A percentile compares a stretch with the other conserved stretches of the same genome.
phyloP scores from a whole-genome alignment of 2,329 filamentous ascomycete genomes.

The Aspergillus piperis region DNA sequence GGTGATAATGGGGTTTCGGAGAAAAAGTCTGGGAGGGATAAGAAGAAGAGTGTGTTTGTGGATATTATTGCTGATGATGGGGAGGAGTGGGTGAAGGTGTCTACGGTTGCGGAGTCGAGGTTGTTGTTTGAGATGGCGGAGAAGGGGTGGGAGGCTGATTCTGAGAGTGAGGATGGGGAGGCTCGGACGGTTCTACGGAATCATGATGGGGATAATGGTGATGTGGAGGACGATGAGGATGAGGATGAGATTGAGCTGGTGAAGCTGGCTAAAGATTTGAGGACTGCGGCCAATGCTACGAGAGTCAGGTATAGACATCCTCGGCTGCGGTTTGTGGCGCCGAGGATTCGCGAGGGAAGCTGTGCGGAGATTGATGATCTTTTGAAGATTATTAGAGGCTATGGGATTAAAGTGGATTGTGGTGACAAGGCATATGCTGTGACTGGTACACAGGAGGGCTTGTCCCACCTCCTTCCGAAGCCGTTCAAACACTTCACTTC shows the following conservation, averaged over 20 bases:
- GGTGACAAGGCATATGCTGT: constrained; percentile 24
- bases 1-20: constrained; percentile 19
- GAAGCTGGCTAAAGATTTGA: constrained; percentile 60
- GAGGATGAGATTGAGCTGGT: constrained; percentile 62
- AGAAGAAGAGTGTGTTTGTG: constrained; percentile 57
- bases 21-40: constrained; percentile 39
- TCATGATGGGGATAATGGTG: constrained; percentile 20
- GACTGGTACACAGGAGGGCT: constrained; percentile 17
- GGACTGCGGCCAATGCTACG: constrained; percentile 57
- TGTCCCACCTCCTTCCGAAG: constrained; percentile 42
- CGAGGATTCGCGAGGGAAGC: constrained; percentile 56
- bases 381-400: constrained; percentile 56
- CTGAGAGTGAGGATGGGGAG: constrained; percentile 47
- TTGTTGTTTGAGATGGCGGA: constrained; percentile 70
- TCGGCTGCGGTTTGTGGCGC: constrained; percentile 60
- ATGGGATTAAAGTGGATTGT: constrained; percentile 49
- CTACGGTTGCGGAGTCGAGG: constrained; percentile 63
- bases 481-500: constrained; percentile 45
- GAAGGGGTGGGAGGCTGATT: constrained; percentile 60
- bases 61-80: constrained; percentile 67
- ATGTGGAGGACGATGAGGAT: constrained; percentile 44
- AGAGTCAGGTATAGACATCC: constrained; percentile 63
- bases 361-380: constrained; percentile 58
- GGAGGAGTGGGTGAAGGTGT: constrained; percentile 68
- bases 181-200: constrained; percentile 30